phyloP scores from a whole-genome alignment of 2,329 filamentous ascomycete genomes.

The Aspergillus cejpii region DNA sequence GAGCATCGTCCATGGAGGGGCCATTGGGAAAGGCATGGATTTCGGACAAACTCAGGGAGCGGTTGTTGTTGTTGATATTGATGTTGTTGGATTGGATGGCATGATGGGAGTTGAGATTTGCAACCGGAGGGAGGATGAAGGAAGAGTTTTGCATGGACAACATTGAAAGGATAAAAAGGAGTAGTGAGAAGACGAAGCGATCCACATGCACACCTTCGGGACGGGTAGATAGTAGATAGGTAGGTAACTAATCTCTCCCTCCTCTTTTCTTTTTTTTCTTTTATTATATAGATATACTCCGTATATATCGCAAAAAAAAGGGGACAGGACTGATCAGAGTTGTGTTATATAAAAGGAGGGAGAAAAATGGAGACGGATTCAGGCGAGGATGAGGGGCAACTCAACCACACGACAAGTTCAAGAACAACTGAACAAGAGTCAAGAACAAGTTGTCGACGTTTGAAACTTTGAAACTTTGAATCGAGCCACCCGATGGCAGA shows the following conservation, averaged over 20 bases:
- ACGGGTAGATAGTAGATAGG: too few relatives aligned
- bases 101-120: slow-evolving; percentile 19
- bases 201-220: slow-evolving; percentile 11
- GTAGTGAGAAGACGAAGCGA: slow-evolving; percentile 8
- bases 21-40: slow-evolving; percentile 21
- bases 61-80: slow-evolving; percentile 19
- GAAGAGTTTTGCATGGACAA: slow-evolving; percentile 37
- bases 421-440: too few relatives aligned
- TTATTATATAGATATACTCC: too few relatives aligned
- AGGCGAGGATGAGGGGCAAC: slow-evolving; percentile 4
- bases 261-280: too few relatives aligned
- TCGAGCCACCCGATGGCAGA: not conserved
- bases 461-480: not conserved
- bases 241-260: too few relatives aligned
- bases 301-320: too few relatives aligned
- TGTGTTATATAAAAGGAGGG: not conserved
- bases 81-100: slow-evolving; percentile 9
- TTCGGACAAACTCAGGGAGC: slow-evolving; percentile 20
- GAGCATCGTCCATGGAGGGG: slow-evolving; percentile 24
- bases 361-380: not conserved
- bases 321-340: too few relatives aligned
- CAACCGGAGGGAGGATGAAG: slow-evolving; percentile 20
- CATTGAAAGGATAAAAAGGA: slow-evolving; percentile 29
- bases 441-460: too few relatives aligned
- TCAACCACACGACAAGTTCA: not conserved